These are phyloP conservation scores for Mortierella sp. DNA, from an alignment of 371 early-diverging fungal species.

Conservation along the genomic window DNA sequence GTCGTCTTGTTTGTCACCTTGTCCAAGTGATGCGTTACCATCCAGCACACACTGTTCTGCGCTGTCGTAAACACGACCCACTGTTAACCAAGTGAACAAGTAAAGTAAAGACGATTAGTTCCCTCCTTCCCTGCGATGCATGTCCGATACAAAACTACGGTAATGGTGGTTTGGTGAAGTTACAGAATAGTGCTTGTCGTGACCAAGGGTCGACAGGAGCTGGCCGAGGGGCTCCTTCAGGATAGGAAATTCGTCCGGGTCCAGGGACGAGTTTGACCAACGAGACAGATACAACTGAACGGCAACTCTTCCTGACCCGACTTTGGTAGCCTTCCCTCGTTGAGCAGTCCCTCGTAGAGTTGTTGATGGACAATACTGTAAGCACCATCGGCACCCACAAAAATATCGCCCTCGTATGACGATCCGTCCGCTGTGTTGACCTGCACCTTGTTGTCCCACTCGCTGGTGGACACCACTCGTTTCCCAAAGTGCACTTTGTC, in stretches of 20 bases:
- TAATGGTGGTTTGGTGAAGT: no score
- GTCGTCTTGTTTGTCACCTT: background rate
- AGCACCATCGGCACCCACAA: constrained; percentile 25
- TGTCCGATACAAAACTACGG: no score
- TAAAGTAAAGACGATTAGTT: no score
- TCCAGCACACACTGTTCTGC: background rate
- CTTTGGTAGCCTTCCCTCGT: background rate
- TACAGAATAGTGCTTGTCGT: constrained; percentile 14
- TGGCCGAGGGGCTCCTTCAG: background rate
- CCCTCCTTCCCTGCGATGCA: no score
- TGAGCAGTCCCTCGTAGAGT: background rate
- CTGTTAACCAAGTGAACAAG: background rate
- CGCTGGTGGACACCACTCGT: background rate
- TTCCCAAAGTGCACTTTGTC: constrained; percentile 13
- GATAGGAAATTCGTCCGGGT: constrained; percentile 5
- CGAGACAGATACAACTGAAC: constrained; percentile 19
- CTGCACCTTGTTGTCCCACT: background rate
- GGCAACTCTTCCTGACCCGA: background rate
- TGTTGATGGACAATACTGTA: constrained; percentile 16
- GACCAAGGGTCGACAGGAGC: background rate
- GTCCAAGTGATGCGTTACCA: background rate
- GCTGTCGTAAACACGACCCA: background rate
- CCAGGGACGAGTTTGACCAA: constrained; percentile 13
- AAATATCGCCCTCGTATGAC: constrained; percentile 3
- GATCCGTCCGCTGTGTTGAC: constrained; percentile 2